These are phyloP conservation scores for Cucurbita maxima DNA, from an alignment of 306 rosid species.

Conservation along the genomic window DNA sequence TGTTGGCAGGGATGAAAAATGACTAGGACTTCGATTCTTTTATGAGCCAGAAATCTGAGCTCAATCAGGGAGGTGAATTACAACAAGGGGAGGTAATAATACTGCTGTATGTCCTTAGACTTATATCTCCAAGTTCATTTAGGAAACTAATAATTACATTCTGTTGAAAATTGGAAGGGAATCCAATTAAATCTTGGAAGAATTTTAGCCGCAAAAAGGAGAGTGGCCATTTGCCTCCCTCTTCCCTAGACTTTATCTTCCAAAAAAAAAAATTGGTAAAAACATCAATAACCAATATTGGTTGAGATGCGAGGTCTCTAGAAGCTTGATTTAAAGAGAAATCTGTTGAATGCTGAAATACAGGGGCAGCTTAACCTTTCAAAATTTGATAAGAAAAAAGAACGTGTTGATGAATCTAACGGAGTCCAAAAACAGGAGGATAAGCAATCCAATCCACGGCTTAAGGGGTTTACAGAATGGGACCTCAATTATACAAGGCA, in stretches of 20 bases:
- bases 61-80: neutral
- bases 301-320: neutral
- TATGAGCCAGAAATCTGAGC: neutral
- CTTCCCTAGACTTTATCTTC: neutral
- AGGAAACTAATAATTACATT: neutral
- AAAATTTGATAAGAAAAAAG: neutral
- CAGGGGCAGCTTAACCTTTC: neutral
- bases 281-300: neutral
- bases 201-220: neutral
- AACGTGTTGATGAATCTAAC: neutral
- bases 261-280: neutral
- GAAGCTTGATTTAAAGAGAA: neutral
- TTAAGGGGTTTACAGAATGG: neutral
- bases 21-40: neutral
- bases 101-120: neutral
- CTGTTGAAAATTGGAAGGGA: neutral
- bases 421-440: neutral
- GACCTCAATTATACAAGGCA: neutral
- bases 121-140: neutral
- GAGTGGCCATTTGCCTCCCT: neutral
- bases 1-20: neutral
- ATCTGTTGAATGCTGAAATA: neutral
- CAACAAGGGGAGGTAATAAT: neutral
- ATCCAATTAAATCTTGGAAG: neutral
- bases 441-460: neutral